Base-by-base conservation (phyloP, 2,329 filamentous ascomycete genomes). In the Whalleya microplaca region DNA sequence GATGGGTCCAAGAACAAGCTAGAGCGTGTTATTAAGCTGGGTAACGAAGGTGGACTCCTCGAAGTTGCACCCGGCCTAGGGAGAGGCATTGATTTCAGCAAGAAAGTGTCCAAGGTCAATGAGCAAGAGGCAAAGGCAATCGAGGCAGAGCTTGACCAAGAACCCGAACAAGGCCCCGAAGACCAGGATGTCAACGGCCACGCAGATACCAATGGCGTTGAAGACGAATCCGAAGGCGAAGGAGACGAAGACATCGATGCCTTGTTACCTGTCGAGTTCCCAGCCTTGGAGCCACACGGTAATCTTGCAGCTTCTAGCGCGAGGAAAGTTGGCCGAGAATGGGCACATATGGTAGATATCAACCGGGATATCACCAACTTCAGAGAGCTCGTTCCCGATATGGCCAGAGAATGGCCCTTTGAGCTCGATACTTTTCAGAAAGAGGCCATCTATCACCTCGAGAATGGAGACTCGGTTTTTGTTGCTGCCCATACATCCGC, bases 391-490 rank as follows among this genome's bases (percentile, higher is more conserved):
- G 93, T 99, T 7, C 95, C 95, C 0, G 91, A 98, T 58, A 97
- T 98, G 92, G 95, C 95, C 1, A 85, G 89, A 62, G 90, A 96
- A 62, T 99, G 93, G 91, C 93, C 94, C 0, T 99, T 99, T 65
- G 95, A 99, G 73, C 85, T 98, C 37, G 95, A 99, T 68, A 96
- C 90, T 0, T 99, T 99, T 76, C 95, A 99, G 71, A 99, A 99
- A 71, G 95, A 99, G 76, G 95, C 95, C 5, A 91, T 99, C 2
- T 99, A 98, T 71, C 95, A 98, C 75, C 84, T 99, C 2, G 95
- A 99, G 72, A 92, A 89, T 68, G 94, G 95, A 18, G 95, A 99
- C 70, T 98, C 94, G 0, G 95, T 99, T 21, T 99, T 99, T 68
- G 95, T 99, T 48, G 95, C 95, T 9, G 95, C 95, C 0, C 95